phyloP scores from a whole-genome alignment of 257 asterid genomes.

The Asclepias syriaca region DNA sequence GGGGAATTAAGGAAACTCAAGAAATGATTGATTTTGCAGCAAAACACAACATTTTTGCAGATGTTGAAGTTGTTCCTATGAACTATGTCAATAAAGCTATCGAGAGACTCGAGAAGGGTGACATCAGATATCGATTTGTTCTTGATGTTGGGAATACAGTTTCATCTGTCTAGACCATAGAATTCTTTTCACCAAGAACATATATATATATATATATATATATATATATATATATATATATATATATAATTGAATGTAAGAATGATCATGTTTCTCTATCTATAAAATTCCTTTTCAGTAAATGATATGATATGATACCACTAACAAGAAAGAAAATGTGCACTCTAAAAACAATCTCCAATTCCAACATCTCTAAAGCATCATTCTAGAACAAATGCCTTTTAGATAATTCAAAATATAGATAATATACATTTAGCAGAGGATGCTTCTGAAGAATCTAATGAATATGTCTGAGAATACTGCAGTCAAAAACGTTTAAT shows the following conservation, averaged over 20 bases:
- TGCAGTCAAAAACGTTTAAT: not conserved
- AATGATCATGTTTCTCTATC: not conserved
- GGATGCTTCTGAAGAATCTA: not conserved
- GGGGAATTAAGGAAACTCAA: constrained; percentile 13
- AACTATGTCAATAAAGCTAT: constrained; percentile 9
- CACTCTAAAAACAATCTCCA: not conserved
- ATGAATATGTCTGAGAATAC: not conserved
- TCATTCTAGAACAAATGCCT: not conserved
- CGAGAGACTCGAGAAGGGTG: constrained; percentile 12
- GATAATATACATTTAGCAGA: not conserved
- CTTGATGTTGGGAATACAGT: constrained; percentile 9
- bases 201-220: too few species aligned
- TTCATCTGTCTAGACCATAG: not conserved
- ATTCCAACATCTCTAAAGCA: not conserved
- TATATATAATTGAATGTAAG: not conserved
- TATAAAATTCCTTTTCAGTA: not conserved
- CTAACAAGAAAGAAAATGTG: not conserved
- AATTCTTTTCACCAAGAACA: too few species aligned
- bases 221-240: too few species aligned
- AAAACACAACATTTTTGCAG: constrained; percentile 11
- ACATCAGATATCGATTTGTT: constrained; percentile 9
- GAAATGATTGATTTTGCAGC: constrained; percentile 23
- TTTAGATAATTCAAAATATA: not conserved
- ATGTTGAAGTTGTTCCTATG: constrained; percentile 7
- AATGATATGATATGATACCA: not conserved